These are phyloP conservation scores for Aspergillus hancockii DNA, from an alignment of 495 filamentous ascomycete genomes.

Conservation along the genomic window DNA sequence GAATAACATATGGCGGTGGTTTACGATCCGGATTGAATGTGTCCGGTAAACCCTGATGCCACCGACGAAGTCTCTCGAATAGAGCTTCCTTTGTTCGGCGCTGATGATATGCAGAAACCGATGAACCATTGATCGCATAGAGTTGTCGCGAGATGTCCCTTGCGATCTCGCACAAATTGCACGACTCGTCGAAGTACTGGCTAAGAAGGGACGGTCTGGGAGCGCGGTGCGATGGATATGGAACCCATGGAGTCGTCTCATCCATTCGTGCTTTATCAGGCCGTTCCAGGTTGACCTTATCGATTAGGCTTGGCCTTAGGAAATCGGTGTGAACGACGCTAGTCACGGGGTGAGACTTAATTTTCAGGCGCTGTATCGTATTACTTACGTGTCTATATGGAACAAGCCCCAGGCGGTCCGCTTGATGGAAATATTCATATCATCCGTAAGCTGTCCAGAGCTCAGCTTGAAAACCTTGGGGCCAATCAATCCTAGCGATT, in stretches of 20 bases:
- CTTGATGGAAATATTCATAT: conserved; percentile 38
- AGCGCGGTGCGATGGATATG: conserved; percentile 42
- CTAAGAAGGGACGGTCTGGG: conserved; percentile 33
- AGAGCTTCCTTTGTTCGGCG: conserved; percentile 33
- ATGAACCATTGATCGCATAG: conserved; percentile 26
- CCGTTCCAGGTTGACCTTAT: conserved; percentile 37
- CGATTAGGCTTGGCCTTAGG: conserved; percentile 39
- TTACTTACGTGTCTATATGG: conserved; percentile 45
- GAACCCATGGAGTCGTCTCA: conserved; percentile 32
- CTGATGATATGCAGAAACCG: conserved; percentile 12
- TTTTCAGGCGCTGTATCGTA: neutral
- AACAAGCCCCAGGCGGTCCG: conserved; percentile 47
- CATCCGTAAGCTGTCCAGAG: conserved; percentile 26
- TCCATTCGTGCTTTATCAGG: conserved; percentile 16
- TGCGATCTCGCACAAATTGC: conserved; percentile 42
- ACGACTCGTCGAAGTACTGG: conserved; percentile 43
- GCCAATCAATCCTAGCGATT: conserved; percentile 39
- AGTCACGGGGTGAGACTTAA: neutral
- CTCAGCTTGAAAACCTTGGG: conserved; percentile 21
- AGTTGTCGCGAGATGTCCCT: conserved; percentile 43
- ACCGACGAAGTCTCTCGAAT: conserved; percentile 33
- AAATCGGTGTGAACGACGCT: conserved; percentile 47
- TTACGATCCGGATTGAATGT: conserved; percentile 25
- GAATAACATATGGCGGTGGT: conserved; percentile 40
- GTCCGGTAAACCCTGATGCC: conserved; percentile 37